Conservation (phyloP, 1,284 basidiomycete species). For the Leccinum huronense region DNA sequence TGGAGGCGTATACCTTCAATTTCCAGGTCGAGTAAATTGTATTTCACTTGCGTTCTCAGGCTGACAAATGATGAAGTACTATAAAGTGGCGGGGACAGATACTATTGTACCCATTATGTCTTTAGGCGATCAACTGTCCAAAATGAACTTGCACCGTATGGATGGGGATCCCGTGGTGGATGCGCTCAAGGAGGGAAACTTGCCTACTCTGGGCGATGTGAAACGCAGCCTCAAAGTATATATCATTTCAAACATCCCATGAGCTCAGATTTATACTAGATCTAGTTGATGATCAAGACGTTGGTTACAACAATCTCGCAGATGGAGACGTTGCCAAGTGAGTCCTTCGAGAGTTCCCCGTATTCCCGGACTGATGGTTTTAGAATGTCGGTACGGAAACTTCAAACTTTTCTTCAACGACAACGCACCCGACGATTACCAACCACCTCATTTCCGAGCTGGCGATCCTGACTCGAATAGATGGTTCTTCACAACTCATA, state of each 20-base stretch:
- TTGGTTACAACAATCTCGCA: slow-evolving; percentile 71
- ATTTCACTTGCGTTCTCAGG: background rate
- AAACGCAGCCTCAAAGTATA: slow-evolving; percentile 69
- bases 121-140: slow-evolving; percentile 56
- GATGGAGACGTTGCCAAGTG: slow-evolving; percentile 76
- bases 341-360: slow-evolving; percentile 20
- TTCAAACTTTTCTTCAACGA: slow-evolving; percentile 81
- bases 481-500: slow-evolving; percentile 77
- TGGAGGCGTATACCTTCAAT: slow-evolving; percentile 81
- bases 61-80: slow-evolving; percentile 47
- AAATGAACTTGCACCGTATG: slow-evolving; percentile 44
- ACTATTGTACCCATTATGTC: slow-evolving; percentile 63
- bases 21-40: slow-evolving; percentile 52
- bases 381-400: slow-evolving; percentile 77
- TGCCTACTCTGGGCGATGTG: slow-evolving; percentile 69
- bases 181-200: slow-evolving; percentile 53
- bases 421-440: slow-evolving; percentile 70
- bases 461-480: slow-evolving; percentile 66
- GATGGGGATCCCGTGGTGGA: slow-evolving; percentile 52
- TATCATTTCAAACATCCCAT: background rate
- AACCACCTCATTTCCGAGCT: slow-evolving; percentile 70
- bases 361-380: slow-evolving; percentile 4
- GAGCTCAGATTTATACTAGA: slow-evolving; percentile 7
- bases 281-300: slow-evolving; percentile 65
- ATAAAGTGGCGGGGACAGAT: slow-evolving; percentile 55